Evolutionary conservation across 2,329 filamentous ascomycete genomes (phyloP), one percentile per base, ranked within the genome.

Genomic region (Epichloe brachyelytri): DNA sequence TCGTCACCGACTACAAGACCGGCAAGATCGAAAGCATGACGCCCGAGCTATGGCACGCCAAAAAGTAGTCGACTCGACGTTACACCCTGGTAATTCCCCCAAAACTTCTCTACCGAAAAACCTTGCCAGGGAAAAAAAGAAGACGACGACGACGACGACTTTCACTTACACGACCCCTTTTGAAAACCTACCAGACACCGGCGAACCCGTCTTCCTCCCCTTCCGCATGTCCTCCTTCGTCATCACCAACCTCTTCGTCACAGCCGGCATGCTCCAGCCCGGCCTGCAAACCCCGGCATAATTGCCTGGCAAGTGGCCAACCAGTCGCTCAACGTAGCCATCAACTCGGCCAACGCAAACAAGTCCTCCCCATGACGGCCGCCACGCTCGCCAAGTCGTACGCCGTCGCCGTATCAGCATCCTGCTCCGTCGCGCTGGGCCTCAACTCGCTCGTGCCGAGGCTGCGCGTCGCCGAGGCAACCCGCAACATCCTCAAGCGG

Each of bases 161-260:
- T 30, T 30, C 44, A 20, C 44, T 46, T 19, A 46, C 44, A 11
- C 33, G 19, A 5, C 15, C 20, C 15, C 12, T 14, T 19, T 17
- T 12, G 15, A 30, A 30, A 45, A 19, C 17, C 38, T 17, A 15
- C n/a, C 30, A 94, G 93, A 98, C 68, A 97, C 90, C 17, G 93
- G 93, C 58, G 76, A 90, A 66, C 85, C 91, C 46, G 90, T 98
- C 56, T 80, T 97, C 60, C 77, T 98, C 17, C 93, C 93, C 19
- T 97, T 97, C 67, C 87, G 93, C 65, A 98, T 98, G 93, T 97
- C 91, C 48, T 86, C 80, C 70, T 98, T 93, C 65, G 89, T 95
- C 50, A 70, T 97, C 51, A 90, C 90, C 57, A 98, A 98, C 69
- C 71, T 98, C 66, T 76, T 97, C 52, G 91, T 97, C 54, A 98